Evolutionary conservation across 2,329 filamentous ascomycete genomes (phyloP), one percentile per base, ranked within the genome.

Genomic region (Fusarium equiseti): DNA sequence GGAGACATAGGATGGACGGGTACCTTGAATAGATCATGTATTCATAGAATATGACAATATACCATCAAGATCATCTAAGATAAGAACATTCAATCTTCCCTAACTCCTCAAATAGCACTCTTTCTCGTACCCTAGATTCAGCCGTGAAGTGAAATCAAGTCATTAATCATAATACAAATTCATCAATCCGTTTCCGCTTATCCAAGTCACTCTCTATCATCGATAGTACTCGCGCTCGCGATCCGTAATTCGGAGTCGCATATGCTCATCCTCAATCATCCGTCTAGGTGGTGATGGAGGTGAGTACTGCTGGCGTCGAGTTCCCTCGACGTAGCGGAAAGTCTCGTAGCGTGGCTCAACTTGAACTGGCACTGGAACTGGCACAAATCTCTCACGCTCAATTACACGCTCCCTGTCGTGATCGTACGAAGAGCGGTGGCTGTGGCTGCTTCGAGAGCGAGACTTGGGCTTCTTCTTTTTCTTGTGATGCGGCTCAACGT

Each of bases 301-400:
- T 45, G 77, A 73, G 24, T 74, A 71, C 12, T 72, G 42, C 45
- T 66, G 70, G 24, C 82, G 77, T 53, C 83, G 79, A 27, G 85
- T 82, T 1, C 83, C 84, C 62, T 88, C 85, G 51, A 88, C 81
- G 70, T 88, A 87, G 9, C 86, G 84, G 72, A 81, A 88, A 31
- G 84, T 85, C 40, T 86, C 85, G 66, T 83, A 83, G 64, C 77
- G 73, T 38, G 79, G 79, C 71, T 80, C 81, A 24, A 77, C 76
- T 52, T 78, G 79, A 20, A 82, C 80, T 1, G 80, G 81, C 8
- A 83, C 80, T 20, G 81, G 83, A 10, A 83, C 76, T 38, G 83
- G 84, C 18, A 87, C 79, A 50, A 84, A 71, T 54, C 81, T 80
- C 74, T 88, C 86, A 27, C 86, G 81, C 78, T 88, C 85, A 65